These are phyloP conservation scores for Neobulgaria alba DNA, from an alignment of 2,329 filamentous ascomycete species.

Conservation along the genomic window DNA sequence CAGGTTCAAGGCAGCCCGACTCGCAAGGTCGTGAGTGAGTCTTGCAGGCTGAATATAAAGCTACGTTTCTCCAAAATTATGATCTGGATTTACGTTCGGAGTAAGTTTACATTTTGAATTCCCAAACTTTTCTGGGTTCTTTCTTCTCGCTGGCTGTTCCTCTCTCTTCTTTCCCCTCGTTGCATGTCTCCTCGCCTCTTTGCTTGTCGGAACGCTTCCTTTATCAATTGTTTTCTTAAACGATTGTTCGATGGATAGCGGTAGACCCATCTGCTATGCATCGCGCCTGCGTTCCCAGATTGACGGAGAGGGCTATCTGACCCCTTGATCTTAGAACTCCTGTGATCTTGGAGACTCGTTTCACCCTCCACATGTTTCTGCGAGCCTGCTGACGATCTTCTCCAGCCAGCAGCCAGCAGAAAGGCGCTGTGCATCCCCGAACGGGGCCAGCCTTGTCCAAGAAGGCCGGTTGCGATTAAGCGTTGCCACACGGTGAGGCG, in stretches of 20 bases:
- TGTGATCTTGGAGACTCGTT: slow-evolving; percentile 53
- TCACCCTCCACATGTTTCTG: slow-evolving; percentile 43
- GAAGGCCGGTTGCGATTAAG: background rate
- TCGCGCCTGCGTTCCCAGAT: slow-evolving; percentile 52
- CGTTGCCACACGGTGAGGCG: no score
- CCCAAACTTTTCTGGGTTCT: background rate
- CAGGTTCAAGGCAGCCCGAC: slow-evolving; percentile 63
- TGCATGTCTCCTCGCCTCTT: background rate
- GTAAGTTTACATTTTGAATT: background rate
- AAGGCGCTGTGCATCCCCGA: no score
- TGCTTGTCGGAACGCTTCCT: slow-evolving; percentile 32
- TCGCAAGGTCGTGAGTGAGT: slow-evolving; percentile 42
- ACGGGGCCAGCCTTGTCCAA: background rate
- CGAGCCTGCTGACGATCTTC: no score
- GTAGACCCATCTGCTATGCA: slow-evolving; percentile 44
- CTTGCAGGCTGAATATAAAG: slow-evolving; percentile 3
- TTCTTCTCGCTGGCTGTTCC: background rate
- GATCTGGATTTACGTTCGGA: background rate
- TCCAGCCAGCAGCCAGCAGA: no score
- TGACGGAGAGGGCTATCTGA: slow-evolving; percentile 52
- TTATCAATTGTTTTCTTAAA: no score
- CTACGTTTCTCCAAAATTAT: background rate
- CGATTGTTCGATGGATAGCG: slow-evolving; percentile 48
- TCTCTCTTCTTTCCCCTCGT: background rate
- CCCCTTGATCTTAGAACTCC: slow-evolving; percentile 33